A percentile compares a stretch with the other conserved stretches of the same genome.
Conservation (phyloP, 495 filamentous ascomycete genomes). For the Cryomyces minteri region DNA sequence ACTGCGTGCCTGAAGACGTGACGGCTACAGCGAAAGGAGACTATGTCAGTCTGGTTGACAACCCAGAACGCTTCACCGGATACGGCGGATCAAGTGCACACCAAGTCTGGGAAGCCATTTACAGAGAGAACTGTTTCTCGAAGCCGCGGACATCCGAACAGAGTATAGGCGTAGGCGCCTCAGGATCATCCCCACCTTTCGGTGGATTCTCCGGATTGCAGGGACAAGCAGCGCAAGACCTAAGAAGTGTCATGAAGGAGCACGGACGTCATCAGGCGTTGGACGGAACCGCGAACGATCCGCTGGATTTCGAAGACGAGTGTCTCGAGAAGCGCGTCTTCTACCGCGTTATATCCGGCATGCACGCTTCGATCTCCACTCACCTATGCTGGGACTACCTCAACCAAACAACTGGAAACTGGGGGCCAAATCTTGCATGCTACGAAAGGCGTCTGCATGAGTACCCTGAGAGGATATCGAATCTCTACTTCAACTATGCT, state of each 20-base stretch:
- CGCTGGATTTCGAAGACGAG: constrained; percentile 61
- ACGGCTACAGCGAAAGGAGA: constrained; percentile 72
- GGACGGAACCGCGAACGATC: constrained; percentile 13
- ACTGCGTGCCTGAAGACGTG: constrained; percentile 93
- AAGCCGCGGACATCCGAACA: constrained; percentile 29
- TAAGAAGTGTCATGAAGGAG: constrained; percentile 61
- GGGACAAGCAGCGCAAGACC: constrained; percentile 57
- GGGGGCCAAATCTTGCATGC: constrained; percentile 83
- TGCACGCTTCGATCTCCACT: constrained; percentile 93
- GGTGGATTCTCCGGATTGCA: constrained; percentile 14
- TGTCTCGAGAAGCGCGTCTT: constrained; percentile 97
- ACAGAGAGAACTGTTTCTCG: constrained; percentile 93
- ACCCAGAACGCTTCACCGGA: constrained; percentile 90
- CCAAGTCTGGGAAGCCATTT: constrained; percentile 92
- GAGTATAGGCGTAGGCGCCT: background rate
- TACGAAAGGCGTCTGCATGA: constrained; percentile 68
- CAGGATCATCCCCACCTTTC: constrained; percentile 9
- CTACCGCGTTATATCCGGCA: constrained; percentile 83
- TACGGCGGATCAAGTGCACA: constrained; percentile 67
- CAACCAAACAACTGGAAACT: constrained; percentile 86
- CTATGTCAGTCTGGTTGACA: constrained; percentile 86
- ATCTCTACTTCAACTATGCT: constrained; percentile 98
- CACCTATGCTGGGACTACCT: constrained; percentile 94
- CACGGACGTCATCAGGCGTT: constrained; percentile 45
- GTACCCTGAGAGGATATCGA: constrained; percentile 81